phyloP scores from a whole-genome alignment of 345 rosid genomes.

The Ceriops decandra region DNA sequence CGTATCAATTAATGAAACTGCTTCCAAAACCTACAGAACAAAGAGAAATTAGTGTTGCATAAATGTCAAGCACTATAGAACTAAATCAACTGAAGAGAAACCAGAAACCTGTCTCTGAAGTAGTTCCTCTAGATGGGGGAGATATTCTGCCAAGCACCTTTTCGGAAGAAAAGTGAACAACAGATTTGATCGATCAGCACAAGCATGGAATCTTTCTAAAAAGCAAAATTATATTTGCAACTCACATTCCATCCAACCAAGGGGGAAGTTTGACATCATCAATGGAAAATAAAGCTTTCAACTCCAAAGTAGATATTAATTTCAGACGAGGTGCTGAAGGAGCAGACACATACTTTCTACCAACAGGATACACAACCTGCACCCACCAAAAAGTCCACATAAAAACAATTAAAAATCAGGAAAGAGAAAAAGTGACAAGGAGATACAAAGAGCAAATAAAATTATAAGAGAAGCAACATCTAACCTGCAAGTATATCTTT shows the following conservation, averaged over 20 bases:
- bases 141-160: conserved; percentile 99
- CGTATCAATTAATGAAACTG: conserved; percentile 58
- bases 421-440: background rate
- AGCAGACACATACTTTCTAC: conserved; percentile 58
- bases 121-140: conserved; percentile 85
- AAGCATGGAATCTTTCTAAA: conserved; percentile 1
- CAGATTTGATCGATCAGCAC: conserved; percentile 12
- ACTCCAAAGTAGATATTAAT: conserved; percentile 62
- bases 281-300: conserved; percentile 59
- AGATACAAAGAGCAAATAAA: background rate
- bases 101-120: conserved; percentile 72
- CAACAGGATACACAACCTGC: conserved; percentile 84
- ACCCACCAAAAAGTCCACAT: conserved; percentile 15
- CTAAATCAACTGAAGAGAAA: conserved; percentile 4
- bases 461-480: conserved; percentile 17
- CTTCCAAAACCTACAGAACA: conserved; percentile 55
- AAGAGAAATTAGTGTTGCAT: conserved; percentile 9
- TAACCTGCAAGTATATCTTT: conserved; percentile 89
- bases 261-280: conserved; percentile 94
- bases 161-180: conserved; percentile 18
- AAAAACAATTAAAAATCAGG: background rate
- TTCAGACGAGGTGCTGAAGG: conserved; percentile 83
- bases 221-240: conserved; percentile 6
- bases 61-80: conserved; percentile 7
- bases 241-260: conserved; percentile 93